A percentile compares a stretch with the other conserved stretches of the same genome.
Evolutionary conservation across 2,329 filamentous ascomycete genomes (phyloP).

Genomic region (Teratosphaeriaceae sp.): DNA sequence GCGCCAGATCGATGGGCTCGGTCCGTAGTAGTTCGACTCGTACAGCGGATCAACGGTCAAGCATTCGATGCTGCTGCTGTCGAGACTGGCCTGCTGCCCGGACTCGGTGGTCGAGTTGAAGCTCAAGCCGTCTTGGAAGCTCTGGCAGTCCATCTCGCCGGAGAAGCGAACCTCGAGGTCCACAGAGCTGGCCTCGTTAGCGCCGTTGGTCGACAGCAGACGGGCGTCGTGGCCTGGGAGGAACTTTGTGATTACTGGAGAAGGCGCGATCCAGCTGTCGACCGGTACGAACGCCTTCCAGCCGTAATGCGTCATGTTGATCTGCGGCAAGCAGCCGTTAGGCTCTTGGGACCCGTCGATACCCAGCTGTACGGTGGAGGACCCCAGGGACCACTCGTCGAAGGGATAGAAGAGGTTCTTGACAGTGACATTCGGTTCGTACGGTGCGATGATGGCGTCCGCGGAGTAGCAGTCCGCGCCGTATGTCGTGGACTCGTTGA

Average conservation of each 20-base stretch:
- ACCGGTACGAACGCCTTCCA: conserved; percentile 55
- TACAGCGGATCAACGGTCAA: conserved; percentile 30
- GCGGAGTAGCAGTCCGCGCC: conserved; percentile 49
- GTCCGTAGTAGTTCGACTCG: conserved; percentile 41
- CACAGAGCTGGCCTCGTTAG: conserved; percentile 31
- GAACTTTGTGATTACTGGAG: conserved; percentile 55
- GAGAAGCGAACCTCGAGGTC: conserved; percentile 54
- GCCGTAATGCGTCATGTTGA: conserved; percentile 50
- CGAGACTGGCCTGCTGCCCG: conserved; percentile 38
- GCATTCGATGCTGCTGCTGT: conserved; percentile 42
- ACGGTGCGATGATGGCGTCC: conserved; percentile 52
- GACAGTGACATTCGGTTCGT: conserved; percentile 47
- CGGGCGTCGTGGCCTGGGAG: conserved; percentile 55
- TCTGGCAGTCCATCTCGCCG: conserved; percentile 54
- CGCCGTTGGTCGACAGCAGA: conserved; percentile 42
- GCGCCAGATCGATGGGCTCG: conserved; percentile 49
- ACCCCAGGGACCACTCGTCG: conserved; percentile 47
- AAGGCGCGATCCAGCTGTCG: conserved; percentile 43
- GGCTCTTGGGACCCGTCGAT: conserved; percentile 41
- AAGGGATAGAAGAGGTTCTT: conserved; percentile 59
- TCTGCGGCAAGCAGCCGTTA: conserved; percentile 50
- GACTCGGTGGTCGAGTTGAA: conserved; percentile 49
- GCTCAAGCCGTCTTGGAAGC: conserved; percentile 43
- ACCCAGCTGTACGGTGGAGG: conserved; percentile 40
- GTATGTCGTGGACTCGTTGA: conserved; percentile 45